Conservation (phyloP, 495 filamentous ascomycete genomes). For the Barbatosphaeria neglecta region DNA sequence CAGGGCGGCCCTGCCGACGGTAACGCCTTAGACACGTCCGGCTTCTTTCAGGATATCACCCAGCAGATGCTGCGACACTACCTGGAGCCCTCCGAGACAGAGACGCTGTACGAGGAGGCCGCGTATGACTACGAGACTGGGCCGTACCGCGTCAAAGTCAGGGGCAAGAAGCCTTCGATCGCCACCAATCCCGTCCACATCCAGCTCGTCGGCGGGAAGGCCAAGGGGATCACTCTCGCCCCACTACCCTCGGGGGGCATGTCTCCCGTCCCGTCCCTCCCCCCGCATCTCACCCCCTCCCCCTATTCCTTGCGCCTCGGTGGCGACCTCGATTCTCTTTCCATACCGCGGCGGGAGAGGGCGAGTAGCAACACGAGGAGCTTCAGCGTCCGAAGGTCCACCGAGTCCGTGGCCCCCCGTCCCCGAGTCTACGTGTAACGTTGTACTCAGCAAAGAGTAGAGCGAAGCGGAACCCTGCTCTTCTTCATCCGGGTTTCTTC, state of each 20-base stretch:
- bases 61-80: background rate
- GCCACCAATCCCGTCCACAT: background rate
- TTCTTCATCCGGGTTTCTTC: too few species aligned
- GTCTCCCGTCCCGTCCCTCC: background rate
- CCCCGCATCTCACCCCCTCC: background rate
- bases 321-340: background rate
- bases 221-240: background rate
- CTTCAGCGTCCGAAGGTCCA: background rate
- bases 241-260: background rate
- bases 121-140: background rate
- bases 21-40: background rate
- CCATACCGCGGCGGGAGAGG: background rate
- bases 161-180: background rate
- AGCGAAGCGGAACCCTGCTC: too few species aligned
- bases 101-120: background rate
- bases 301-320: background rate
- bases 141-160: background rate
- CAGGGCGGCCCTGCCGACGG: background rate
- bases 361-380: background rate
- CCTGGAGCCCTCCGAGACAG: background rate
- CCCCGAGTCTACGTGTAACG: background rate
- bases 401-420: background rate
- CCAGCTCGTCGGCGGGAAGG: background rate
- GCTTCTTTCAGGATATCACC: background rate
- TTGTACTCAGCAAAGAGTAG: too few species aligned